Base-by-base conservation (phyloP, 2,329 filamentous ascomycete genomes). In the Geoglossum cookeanum region DNA sequence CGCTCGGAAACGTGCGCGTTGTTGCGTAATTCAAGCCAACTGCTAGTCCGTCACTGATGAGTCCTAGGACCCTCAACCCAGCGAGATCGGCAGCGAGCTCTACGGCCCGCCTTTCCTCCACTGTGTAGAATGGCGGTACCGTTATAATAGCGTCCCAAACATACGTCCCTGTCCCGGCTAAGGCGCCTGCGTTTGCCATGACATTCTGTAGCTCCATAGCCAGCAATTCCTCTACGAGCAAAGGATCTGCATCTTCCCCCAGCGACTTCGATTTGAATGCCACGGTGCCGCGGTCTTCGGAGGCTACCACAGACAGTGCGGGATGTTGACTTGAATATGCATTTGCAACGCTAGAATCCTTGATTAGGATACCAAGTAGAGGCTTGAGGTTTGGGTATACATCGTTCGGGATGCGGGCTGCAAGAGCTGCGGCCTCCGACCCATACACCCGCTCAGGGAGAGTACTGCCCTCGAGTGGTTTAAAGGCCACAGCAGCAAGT, bases 11-110 rank as follows among this genome's bases (percentile, higher is more conserved):
- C 15, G 85, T 88, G 65, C 92, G 81, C 65, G 80, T 85, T 32
- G 89, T 96, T 48, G 92, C 92, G 69, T 97, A 98, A 72, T 98
- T 94, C 63, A 98, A 72, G 30, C 89, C 92, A 58, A 98, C 91
- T 35, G 92, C 89, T 60, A 96, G 72, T 15, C 90, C 90, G 67
- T 98, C 92, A 62, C 84, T 92, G 62, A 98, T 78, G 59, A 97
- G 74, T 57, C 83, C 83, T 63, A 96, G 78, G 11, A 96, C 83
- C 65, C 87, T 88, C 63, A 98, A 75, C 13, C 89, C 91, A 7
- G 92, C 90, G 65, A 98, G 74, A 58, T 92, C 83, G 11, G 90
- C 90, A 8, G 92, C 89, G 64, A 88, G 73, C 67, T 87, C 79
- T 5, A 97, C 75, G 51, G 91, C 88, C 62, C 87, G 81, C 76